Base-by-base conservation (phyloP, 257 asterid genomes). In the Salvia rosmarinus region DNA sequence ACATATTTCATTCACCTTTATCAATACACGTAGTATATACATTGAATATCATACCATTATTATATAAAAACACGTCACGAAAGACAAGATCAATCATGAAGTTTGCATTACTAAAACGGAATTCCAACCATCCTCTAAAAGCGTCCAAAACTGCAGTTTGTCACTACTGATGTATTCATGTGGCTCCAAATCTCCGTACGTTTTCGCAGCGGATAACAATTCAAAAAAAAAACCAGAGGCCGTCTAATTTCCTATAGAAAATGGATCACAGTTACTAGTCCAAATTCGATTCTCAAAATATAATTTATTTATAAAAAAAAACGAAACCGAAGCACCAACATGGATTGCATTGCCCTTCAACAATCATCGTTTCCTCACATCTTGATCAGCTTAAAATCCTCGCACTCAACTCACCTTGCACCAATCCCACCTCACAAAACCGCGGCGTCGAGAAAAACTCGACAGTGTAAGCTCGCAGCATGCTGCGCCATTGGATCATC, bases 281-380 rank as follows among this genome's bases (percentile, higher is more conserved):
- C 55, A 49, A 49, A 49, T 14, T n/a, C n/a, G 6, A 5, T 3
- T 50, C 25, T 17, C 13, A 17, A 50, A 50, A n/a, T n/a, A n/a
- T n/a, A n/a, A n/a, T n/a, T n/a, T n/a, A n/a, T n/a, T n/a, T n/a
- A n/a, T n/a, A n/a, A n/a, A 34, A 32, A 32, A 6, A 3, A 32
- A 13, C 20, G 17, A 46, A n/a, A 47, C 20, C n/a, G 20, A 9
- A 59, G 16, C 19, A 55, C 1, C 12, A 23, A 11, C 79, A 82
- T 90, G 97, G 89, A 79, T 70, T 78, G 77, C 74, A 58, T 80
- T 7, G 52, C 67, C 64, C 78, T 82, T 23, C 87, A 77, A 59
- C 82, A 81, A 28, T 77, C 80, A 17, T 44, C 77, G 3, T 40
- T 79, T 64, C 80, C 80, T 72, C 86, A 42, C 52, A 79, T 79